phyloP scores from a whole-genome alignment of 2,329 filamentous ascomycete genomes.

The Aspergillus sp. region DNA sequence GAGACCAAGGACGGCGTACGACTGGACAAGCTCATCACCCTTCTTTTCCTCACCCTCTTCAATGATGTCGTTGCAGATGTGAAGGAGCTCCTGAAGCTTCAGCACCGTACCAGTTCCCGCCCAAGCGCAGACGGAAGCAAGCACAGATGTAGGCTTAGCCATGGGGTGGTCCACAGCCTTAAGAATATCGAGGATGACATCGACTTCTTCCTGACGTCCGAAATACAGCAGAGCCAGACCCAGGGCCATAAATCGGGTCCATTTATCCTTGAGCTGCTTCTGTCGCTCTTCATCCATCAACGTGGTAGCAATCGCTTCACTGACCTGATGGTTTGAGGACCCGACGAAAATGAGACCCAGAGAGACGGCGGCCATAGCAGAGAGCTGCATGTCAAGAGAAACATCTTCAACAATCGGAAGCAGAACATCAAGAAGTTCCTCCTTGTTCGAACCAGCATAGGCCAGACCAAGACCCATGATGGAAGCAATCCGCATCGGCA shows the following conservation, averaged over 20 bases:
- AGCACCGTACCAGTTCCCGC: constrained; percentile 94
- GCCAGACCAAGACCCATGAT: constrained; percentile 96
- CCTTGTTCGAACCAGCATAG: constrained; percentile 91
- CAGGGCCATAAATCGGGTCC: constrained; percentile 94
- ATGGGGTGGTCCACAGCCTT: constrained; percentile 97
- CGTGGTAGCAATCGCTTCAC: constrained; percentile 86
- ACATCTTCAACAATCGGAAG: constrained; percentile 85
- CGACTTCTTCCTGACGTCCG: constrained; percentile 96
- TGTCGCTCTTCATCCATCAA: constrained; percentile 90
- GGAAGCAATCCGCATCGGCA: constrained; percentile 74
- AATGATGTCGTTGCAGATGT: constrained; percentile 97
- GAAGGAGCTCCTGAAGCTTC: constrained; percentile 94
- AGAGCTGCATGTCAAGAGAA: constrained; percentile 86
- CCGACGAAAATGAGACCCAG: constrained; percentile 91
- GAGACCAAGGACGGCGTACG: constrained; percentile 92
- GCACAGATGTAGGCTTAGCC: constrained; percentile 89
- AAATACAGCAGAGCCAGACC: constrained; percentile 94
- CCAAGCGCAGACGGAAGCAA: constrained; percentile 97
- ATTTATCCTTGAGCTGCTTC: constrained; percentile 92
- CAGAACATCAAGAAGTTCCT: constrained; percentile 79
- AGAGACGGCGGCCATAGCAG: constrained; percentile 90
- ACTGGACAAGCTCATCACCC: constrained; percentile 90
- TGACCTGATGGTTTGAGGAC: constrained; percentile 86
- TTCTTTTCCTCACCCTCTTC: constrained; percentile 94
- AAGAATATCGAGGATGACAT: constrained; percentile 92